Evolutionary conservation across 139 green algal genomes (phyloP), one percentile per base, ranked within the genome.

Genomic region (Coelastrella sp.): DNA sequence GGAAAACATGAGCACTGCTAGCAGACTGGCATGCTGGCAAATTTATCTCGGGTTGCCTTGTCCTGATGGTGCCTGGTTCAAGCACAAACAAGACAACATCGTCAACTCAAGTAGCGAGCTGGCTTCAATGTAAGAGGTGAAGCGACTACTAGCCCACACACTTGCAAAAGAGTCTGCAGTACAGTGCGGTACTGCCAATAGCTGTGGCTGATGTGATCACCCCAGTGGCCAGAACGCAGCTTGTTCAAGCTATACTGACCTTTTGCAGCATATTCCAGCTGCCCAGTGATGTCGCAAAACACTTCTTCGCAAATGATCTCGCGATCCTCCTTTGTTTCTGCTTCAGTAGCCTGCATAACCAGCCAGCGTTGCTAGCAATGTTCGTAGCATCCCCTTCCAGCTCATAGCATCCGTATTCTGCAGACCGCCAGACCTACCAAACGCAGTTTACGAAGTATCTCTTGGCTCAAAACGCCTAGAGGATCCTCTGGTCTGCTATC

Each of bases 281-380:
- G 87, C 0, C 95, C 95, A 20, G 96, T 98, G 57, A 98, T 93
- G 73, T 98, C 96, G 13, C 92, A 91, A 91, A 98, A 98, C n/a
- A 98, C 93, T 88, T 97, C 95, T 59, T 92, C 91, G 58, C 95
- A 96, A 14, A 98, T 92, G 57, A 98, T 95, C 80, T 98, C 96
- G 0, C 96, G 87, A 84, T 98, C 96, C 47, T 98, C 95, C 22
- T 96, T 96, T 3, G 80, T 94, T 58, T 97, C 93, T 16, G 96
- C 95, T 22, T 96, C 92, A 5, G 92, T 91, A 14, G 92, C 92
- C 85, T 89, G 87, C 20, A 89, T 65, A 23, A 75, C 76, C 59
- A 17, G 20, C 32, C 32, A 47, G 32, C 32, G 32, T 47, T 47
- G 32, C 32, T 47, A 47, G 32, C 32, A 47, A 47, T 47, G 32